phyloP scores from a whole-genome alignment of 2,329 filamentous ascomycete species.

The Claviceps sorghi region DNA sequence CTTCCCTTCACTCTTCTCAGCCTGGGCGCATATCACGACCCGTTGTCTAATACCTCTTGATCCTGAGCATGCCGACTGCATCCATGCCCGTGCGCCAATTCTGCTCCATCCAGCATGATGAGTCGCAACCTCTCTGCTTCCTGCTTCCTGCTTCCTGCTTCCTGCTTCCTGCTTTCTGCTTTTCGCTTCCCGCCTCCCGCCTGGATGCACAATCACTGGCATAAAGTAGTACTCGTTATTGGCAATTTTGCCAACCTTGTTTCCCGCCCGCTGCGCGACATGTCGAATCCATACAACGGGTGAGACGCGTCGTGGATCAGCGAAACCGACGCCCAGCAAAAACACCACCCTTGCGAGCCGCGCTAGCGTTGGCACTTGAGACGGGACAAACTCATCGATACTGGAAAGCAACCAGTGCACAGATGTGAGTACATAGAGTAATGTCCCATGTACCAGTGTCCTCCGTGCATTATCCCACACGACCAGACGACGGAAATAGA shows the following conservation, averaged over 20 bases:
- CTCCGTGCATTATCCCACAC: neutral
- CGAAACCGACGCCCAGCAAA: neutral
- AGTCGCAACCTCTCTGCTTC: neutral
- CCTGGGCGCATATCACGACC: neutral
- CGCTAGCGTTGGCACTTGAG: neutral
- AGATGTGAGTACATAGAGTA: neutral
- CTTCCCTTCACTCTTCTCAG: neutral
- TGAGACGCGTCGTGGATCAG: neutral
- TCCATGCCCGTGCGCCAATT: neutral
- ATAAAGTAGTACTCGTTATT: neutral
- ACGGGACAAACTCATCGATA: neutral
- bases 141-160: no score
- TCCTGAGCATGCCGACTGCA: neutral
- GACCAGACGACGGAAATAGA: neutral
- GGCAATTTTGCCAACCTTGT: neutral
- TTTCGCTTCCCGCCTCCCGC: neutral
- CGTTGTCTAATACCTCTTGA: neutral
- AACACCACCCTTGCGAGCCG: neutral
- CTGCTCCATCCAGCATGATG: neutral
- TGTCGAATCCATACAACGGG: neutral
- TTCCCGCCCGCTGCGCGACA: neutral
- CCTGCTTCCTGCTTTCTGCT: no score
- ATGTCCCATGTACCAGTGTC: neutral
- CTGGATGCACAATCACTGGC: neutral
- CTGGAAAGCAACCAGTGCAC: neutral